phyloP scores from a whole-genome alignment of 176 grass and related monocot genomes.

The sorghum (Sorghum bicolor) region Sorghum_bicolor_NCBIv3 NC_012870.2:368001-368500 shows the following conservation, averaged over 20 bases:
- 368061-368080: neutral
- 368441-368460: neutral
- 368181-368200: slow-evolving; percentile 75
- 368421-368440: neutral
- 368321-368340: neutral
- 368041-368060: neutral
- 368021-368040: neutral
- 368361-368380: neutral
- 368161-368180: slow-evolving; percentile 94
- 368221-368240: slow-evolving; percentile 46
- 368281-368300: neutral
- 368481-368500: neutral
- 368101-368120: neutral
- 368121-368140: slow-evolving; percentile 7
- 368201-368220: slow-evolving; percentile 90
- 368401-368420: neutral
- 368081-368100: neutral
- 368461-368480: neutral
- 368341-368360: neutral
- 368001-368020: neutral
- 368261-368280: neutral
- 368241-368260: neutral
- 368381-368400: neutral
- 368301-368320: neutral
- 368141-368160: slow-evolving; percentile 79